Evolutionary conservation across 2,329 filamentous ascomycete species (phyloP).

Genomic region (Cladosporium sp.): DNA sequence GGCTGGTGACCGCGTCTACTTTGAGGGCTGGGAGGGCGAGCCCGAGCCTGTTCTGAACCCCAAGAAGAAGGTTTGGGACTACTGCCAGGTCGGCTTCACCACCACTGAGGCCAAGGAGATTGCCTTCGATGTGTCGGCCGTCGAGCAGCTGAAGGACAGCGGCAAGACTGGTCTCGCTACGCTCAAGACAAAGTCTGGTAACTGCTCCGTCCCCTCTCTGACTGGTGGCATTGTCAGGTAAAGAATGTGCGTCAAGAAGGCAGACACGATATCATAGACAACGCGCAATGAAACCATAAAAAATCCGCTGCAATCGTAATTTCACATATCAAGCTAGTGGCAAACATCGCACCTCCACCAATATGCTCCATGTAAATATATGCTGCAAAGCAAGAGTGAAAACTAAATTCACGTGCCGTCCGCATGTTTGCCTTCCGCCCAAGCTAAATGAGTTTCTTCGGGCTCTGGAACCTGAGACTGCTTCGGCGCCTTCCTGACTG

Average conservation of each 20-base stretch:
- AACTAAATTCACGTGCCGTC: neutral
- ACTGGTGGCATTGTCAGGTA: conserved; percentile 82
- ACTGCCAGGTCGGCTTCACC: conserved; percentile 91
- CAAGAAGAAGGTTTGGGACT: conserved; percentile 99
- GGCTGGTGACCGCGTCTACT: conserved; percentile 85
- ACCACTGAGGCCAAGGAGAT: conserved; percentile 81
- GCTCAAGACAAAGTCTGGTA: conserved; percentile 75
- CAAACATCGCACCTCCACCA: neutral
- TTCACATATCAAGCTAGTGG: neutral
- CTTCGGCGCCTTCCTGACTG: conserved; percentile 28
- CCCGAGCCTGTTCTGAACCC: conserved; percentile 93
- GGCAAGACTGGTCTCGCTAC: conserved; percentile 56
- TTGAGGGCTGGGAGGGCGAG: conserved; percentile 91
- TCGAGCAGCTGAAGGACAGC: conserved; percentile 71
- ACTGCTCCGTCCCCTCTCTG: conserved; percentile 81
- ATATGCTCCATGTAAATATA: neutral
- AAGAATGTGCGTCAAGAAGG: conserved; percentile 5
- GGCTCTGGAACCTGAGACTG: conserved; percentile 1
- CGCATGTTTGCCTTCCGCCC: neutral
- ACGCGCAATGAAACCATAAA: conserved; percentile 8
- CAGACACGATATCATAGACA: conserved; percentile 14
- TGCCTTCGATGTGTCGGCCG: conserved; percentile 76
- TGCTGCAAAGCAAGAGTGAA: neutral
- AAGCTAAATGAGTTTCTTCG: neutral
- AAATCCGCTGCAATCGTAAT: neutral